Base-by-base conservation (phyloP, 495 filamentous ascomycete species). In the Tuber magnatum region DNA sequence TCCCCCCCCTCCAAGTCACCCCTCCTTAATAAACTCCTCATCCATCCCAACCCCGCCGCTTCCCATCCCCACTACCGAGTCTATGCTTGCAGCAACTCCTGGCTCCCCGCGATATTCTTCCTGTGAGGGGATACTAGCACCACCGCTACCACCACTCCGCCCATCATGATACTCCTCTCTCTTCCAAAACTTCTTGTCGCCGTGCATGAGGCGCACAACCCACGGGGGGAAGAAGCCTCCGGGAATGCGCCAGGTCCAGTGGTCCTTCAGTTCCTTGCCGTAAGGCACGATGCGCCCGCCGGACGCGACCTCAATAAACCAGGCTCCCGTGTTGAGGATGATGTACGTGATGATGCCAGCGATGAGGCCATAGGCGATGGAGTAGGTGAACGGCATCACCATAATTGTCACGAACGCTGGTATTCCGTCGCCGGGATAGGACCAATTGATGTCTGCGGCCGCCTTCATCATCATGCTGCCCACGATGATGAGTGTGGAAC, bases 401-500 rank as follows among this genome's bases (percentile, higher is more conserved):
- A 89, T 88, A 75, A 94, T 91, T 41, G 92, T 93, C 43, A 94
- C 82, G 83, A 94, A 94, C 1, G 92, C 92, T 0, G 92, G 92
- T 43, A 94, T 86, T 39, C 90, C 89, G 83, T 94, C 92, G 16
- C 81, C 81, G 28, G 81, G 81, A 84, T 94, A 94, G 16, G 85
- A 84, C 92, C 92, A 94, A 86, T 94, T 94, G 85, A 94, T 94
- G 75, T 94, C 90, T 39, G 86, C 87, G 20, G 89, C 90, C 4
- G 91, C 85, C 74, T 88, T 87, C 77, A 90, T 89, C 92, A 94
- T 94, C 86, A 94, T 89, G 43, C 90, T 88, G 44, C 92, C 91
- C 72, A 94, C 91, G 46, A 94, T 88, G 77, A 94, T 88, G 32
- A 94, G 88, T 38, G 92, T 93, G 83, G 90, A 92, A 32, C 92